A percentile compares a stretch with the other conserved stretches of the same genome.
These are phyloP conservation scores for Zasmidium angulare DNA, from an alignment of 2,329 filamentous ascomycete genomes.

Conservation along the genomic window DNA sequence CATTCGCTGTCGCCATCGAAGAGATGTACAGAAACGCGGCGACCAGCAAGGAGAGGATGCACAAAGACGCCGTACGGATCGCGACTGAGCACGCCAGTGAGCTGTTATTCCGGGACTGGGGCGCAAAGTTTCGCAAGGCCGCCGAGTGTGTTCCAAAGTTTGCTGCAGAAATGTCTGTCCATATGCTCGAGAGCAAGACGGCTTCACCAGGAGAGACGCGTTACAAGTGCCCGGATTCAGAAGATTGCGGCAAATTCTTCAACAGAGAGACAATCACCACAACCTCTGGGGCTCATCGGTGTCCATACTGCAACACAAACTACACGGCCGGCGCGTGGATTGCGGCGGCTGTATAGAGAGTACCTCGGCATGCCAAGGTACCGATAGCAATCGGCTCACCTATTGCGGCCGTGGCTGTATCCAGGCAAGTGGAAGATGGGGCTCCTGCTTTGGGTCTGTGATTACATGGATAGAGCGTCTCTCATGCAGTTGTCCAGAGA, in stretches of 20 bases:
- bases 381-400: too few relatives aligned
- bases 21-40: constrained; percentile 6
- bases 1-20: constrained; percentile 1
- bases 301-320: background rate
- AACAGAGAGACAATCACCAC: background rate
- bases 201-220: background rate
- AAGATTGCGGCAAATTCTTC: background rate
- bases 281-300: background rate
- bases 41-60: constrained; percentile 1
- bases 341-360: too few relatives aligned
- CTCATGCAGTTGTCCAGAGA: too few relatives aligned
- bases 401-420: too few relatives aligned
- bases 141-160: background rate
- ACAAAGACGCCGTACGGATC: background rate
- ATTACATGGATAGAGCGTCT: too few relatives aligned
- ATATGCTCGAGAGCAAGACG: background rate
- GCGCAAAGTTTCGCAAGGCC: background rate
- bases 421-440: too few relatives aligned
- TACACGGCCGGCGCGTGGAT: too few relatives aligned
- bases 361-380: too few relatives aligned
- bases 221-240: background rate
- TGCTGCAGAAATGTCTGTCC: background rate
- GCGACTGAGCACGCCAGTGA: background rate
- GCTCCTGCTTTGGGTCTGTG: too few relatives aligned
- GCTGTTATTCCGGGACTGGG: background rate